Percentiles rank a stretch among this genome's conserved stretches.
Evolutionary conservation across 2,329 filamentous ascomycete genomes (phyloP).

Genomic region (Dactylellina parvicollis): DNA sequence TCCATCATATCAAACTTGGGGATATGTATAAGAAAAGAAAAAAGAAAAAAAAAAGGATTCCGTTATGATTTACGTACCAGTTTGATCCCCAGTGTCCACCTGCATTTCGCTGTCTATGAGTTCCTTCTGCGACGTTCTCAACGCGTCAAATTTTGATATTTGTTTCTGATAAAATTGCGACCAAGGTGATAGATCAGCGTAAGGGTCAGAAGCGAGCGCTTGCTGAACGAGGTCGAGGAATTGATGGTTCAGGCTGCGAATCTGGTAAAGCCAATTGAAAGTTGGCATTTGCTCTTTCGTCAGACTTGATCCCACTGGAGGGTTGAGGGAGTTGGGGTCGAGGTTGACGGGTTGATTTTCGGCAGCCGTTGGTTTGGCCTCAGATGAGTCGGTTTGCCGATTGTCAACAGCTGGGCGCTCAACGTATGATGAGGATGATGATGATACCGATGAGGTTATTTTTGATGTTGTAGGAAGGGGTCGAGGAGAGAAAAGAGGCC

Average conservation of each 20-base stretch:
- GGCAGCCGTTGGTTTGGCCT: neutral
- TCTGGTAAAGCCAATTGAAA: conserved; percentile 48
- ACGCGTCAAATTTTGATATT: conserved; percentile 8
- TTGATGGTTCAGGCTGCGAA: conserved; percentile 34
- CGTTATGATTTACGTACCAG: conserved; percentile 9
- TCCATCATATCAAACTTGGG: neutral
- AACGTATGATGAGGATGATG: neutral
- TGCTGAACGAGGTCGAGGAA: conserved; percentile 19
- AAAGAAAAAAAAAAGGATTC: neutral
- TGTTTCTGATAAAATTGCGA: conserved; percentile 33
- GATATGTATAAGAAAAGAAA: neutral
- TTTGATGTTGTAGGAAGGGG: neutral
- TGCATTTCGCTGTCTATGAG: conserved; percentile 12
- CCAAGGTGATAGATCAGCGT: conserved; percentile 20
- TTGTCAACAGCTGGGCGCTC: neutral
- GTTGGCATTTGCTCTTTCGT: conserved; percentile 38
- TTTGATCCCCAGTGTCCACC: neutral
- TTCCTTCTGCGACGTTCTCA: conserved; percentile 24
- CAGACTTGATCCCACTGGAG: conserved; percentile 13
- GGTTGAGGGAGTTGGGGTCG: conserved; percentile 34
- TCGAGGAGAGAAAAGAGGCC: conserved; percentile 8
- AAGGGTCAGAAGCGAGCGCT: conserved; percentile 19
- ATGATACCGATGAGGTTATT: neutral
- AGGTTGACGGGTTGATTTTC: neutral
- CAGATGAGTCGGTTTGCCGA: neutral